Evolutionary conservation across 257 asterid species (phyloP).

Genomic region (Przewalskia tangutica): DNA sequence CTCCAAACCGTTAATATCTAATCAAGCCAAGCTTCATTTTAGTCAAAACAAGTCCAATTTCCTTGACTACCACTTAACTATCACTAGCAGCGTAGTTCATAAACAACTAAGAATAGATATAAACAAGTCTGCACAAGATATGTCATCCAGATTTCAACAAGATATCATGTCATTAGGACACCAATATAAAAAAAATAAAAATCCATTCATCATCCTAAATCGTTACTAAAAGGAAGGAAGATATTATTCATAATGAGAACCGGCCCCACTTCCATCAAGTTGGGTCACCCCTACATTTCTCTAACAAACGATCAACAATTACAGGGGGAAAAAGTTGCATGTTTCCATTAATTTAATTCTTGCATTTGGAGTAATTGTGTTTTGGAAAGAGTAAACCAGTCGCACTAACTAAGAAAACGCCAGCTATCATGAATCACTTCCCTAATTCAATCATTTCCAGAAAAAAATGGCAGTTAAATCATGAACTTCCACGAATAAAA

Average conservation of each 20-base stretch:
- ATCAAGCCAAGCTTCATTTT: neutral
- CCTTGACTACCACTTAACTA: neutral
- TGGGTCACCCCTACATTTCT: neutral
- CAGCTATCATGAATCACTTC: neutral
- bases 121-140: neutral
- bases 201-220: neutral
- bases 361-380: neutral
- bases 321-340: neutral
- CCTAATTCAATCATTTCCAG: neutral
- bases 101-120: neutral
- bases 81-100: no score
- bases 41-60: neutral
- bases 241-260: neutral
- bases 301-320: neutral
- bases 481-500: neutral
- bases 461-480: neutral
- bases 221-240: neutral
- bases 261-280: neutral
- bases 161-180: neutral
- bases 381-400: neutral
- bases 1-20: neutral
- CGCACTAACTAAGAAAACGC: neutral
- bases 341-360: neutral
- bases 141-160: neutral
- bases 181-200: neutral